A percentile compares a stretch with the other conserved stretches of the same genome.
Conservation (phyloP, 805 yeast genomes). For the Ogataea siamensis region DNA sequence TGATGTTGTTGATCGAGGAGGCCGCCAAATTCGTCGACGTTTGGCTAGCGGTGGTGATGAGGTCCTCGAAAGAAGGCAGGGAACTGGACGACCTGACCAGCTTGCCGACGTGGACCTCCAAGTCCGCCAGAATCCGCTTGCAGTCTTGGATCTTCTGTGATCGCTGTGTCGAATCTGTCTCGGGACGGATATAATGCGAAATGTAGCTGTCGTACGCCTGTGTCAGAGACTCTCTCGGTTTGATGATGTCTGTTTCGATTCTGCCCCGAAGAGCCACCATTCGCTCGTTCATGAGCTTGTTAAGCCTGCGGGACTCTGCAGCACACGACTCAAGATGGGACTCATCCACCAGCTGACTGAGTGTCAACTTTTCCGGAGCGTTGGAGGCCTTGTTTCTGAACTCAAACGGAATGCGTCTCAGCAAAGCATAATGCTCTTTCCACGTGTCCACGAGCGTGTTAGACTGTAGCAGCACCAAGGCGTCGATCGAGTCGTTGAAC, state of each 20-base stretch:
- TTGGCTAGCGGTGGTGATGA: constrained; percentile 30
- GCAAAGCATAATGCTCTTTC: constrained; percentile 33
- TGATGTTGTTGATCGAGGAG: constrained; percentile 26
- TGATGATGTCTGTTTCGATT: constrained; percentile 38
- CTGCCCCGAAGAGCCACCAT: constrained; percentile 32
- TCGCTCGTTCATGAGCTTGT: constrained; percentile 19
- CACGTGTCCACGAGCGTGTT: constrained; percentile 45
- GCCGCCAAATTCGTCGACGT: constrained; percentile 29
- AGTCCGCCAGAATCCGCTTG: constrained; percentile 19
- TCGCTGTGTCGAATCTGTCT: constrained; percentile 12
- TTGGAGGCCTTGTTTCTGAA: constrained; percentile 16
- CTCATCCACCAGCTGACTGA: constrained; percentile 37
- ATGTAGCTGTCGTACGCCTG: constrained; percentile 41
- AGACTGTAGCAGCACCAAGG: constrained; percentile 36
- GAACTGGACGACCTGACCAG: constrained; percentile 23
- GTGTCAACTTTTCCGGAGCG: constrained; percentile 17
- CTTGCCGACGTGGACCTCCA: constrained; percentile 25
- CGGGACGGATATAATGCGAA: constrained; percentile 33
- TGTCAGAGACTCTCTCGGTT: constrained; percentile 38
- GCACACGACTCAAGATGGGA: constrained; percentile 34
- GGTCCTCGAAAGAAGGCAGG: constrained; percentile 31
- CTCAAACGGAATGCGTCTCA: constrained; percentile 29
- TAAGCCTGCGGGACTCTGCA: constrained; percentile 25
- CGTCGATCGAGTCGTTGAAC: constrained; percentile 38
- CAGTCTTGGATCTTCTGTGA: constrained; percentile 20